phyloP scores from a whole-genome alignment of 2,329 filamentous ascomycete genomes.

The Phaeosphaeria sp. region DNA sequence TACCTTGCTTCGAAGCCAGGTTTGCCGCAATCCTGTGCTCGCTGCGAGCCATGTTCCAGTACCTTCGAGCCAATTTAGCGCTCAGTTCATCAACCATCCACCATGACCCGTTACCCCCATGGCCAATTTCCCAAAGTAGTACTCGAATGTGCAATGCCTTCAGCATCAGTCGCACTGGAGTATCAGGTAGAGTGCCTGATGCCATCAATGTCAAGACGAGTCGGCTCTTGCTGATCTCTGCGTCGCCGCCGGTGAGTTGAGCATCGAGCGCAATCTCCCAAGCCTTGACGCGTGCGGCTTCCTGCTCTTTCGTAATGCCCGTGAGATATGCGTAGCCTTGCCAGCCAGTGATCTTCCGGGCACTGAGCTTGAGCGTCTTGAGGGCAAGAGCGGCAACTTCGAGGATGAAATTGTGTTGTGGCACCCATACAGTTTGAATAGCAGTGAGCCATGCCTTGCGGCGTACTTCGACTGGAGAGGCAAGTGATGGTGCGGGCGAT shows the following conservation, averaged over 20 bases:
- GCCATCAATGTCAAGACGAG: conserved; percentile 86
- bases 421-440: conserved; percentile 90
- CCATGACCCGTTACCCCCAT: conserved; percentile 69
- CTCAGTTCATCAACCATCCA: conserved; percentile 72
- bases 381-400: conserved; percentile 81
- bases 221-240: conserved; percentile 86
- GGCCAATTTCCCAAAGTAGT: conserved; percentile 78
- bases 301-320: conserved; percentile 82
- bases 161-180: conserved; percentile 83
- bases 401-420: conserved; percentile 82
- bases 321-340: conserved; percentile 79
- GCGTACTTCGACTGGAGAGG: conserved; percentile 83
- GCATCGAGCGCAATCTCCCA: conserved; percentile 95
- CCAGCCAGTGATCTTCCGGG: conserved; percentile 78
- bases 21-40: conserved; percentile 59
- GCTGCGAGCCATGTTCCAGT: conserved; percentile 81
- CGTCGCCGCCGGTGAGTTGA: conserved; percentile 87
- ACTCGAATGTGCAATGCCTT: conserved; percentile 92
- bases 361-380: conserved; percentile 81
- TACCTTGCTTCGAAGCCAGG: conserved; percentile 44
- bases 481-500: conserved; percentile 69
- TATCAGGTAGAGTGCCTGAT: conserved; percentile 84
- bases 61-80: conserved; percentile 73
- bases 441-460: conserved; percentile 92
- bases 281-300: conserved; percentile 83